Conservation (phyloP, 768 basidiomycete genomes). For the Xerocomellus dryophilus region DNA sequence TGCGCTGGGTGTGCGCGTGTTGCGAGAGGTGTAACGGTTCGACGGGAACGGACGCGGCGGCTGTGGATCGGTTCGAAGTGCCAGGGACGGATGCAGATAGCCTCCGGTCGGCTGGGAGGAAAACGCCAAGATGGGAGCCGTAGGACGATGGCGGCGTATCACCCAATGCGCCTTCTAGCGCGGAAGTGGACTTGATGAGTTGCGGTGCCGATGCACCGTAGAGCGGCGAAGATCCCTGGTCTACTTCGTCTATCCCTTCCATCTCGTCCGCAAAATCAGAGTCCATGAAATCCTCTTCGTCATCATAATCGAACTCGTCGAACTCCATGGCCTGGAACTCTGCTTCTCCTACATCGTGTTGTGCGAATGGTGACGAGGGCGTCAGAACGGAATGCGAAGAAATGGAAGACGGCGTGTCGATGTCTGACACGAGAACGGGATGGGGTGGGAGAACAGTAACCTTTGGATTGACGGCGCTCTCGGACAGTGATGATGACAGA, state of each 20-base stretch:
- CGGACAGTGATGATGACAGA: conserved; percentile 16
- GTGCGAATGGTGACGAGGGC: conserved; percentile 30
- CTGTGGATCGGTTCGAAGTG: conserved; percentile 19
- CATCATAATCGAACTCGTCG: conserved; percentile 34
- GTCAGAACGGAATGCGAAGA: conserved; percentile 34
- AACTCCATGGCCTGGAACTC: conserved; percentile 23
- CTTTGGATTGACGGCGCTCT: conserved; percentile 27
- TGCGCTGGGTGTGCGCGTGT: conserved; percentile 25
- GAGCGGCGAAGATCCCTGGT: conserved; percentile 11
- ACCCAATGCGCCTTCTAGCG: conserved; percentile 32
- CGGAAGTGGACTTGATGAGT: conserved; percentile 31
- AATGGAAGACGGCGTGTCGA: conserved; percentile 31
- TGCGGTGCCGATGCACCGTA: conserved; percentile 25
- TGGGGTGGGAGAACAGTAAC: conserved; percentile 26
- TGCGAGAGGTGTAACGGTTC: conserved; percentile 19
- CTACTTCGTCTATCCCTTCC: conserved; percentile 27
- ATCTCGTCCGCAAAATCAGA: conserved; percentile 34
- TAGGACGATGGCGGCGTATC: conserved; percentile 19
- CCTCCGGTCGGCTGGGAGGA: conserved; percentile 25
- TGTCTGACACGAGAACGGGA: conserved; percentile 21
- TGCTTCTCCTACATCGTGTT: conserved; percentile 8
- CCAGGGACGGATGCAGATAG: conserved; percentile 33
- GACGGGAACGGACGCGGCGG: not conserved
- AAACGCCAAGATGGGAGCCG: conserved; percentile 2
- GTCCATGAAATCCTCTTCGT: conserved; percentile 31